Evolutionary conservation across 192 early-diverging fungal genomes (phyloP), one percentile per base, ranked within the genome.

Genomic region (Gonapodya prolifera): DNA sequence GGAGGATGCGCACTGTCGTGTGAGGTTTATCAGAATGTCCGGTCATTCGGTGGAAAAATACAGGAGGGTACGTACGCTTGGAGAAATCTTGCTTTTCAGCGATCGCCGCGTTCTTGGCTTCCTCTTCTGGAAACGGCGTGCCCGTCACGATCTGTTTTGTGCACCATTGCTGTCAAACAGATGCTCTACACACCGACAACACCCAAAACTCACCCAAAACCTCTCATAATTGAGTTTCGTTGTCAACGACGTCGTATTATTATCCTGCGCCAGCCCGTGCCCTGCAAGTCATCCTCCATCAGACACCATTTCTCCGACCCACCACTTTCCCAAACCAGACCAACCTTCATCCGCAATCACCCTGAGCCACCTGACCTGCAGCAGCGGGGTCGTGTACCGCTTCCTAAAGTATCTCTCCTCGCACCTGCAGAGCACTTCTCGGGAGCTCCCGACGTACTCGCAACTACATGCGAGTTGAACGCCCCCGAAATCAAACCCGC

Each of bases 281-380:
- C 45, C 45, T 61, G 23, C 8, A 8, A 23, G 23, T 16, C 45
- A 61, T 23, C 23, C 45, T 16, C 8, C 45, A 61, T 16, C 8
- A 61, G 23, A 23, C 23, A 61, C 45, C 45, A 23, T 8, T 16
- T 16, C 45, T 16, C 8, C 23, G 45, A 61, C 8, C 45, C 8
- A 61, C 8, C 45, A 61, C 45, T 16, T 61, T 61, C 45, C n/a
- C n/a, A n/a, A n/a, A n/a, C n/a, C n/a, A n/a, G n/a, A 83, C 70
- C 94, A 92, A 2, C 94, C 94, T 76, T 95, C 94, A 76, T 95
- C 94, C 13, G 94, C 89, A 75, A 95, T 90, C 30, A 95, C 76
- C 29, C 94, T 83, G 75, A 92, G 88, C 92, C 92, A 95, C 28
- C 88, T 88, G 0, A 95, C 83, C 29, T 87, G 84, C 36, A 90